Conservation (phyloP, 179 eudicot species). For the Silene noctiflora region DNA sequence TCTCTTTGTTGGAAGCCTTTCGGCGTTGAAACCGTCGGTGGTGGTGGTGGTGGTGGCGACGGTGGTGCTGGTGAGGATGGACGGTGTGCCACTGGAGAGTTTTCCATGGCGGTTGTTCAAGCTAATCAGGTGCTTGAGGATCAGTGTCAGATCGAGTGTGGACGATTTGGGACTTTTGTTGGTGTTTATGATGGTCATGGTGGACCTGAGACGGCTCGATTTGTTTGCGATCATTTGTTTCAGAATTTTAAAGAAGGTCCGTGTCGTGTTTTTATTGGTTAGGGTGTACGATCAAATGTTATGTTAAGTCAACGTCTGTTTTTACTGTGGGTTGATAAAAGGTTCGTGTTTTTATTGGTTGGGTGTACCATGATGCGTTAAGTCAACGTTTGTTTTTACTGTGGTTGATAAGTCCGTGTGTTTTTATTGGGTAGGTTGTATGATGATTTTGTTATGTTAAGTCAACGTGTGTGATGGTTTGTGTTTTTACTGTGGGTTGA, state of each 20-base stretch:
- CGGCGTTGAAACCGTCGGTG: slow-evolving; percentile 42
- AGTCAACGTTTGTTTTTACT: background rate
- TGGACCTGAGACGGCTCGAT: slow-evolving; percentile 70
- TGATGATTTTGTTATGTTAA: background rate
- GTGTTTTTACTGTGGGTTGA: background rate
- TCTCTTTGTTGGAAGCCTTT: slow-evolving; percentile 67
- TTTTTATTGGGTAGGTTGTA: background rate
- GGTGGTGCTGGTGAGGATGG: slow-evolving; percentile 36
- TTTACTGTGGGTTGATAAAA: background rate
- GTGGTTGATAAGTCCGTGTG: background rate
- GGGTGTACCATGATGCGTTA: background rate
- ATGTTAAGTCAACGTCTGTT: background rate
- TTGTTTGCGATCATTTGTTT: slow-evolving; percentile 59
- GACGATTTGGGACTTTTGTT: slow-evolving; percentile 58
- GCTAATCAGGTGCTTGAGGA: slow-evolving; percentile 78
- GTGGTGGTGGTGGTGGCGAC: slow-evolving; percentile 11
- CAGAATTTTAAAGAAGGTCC: slow-evolving; percentile 46
- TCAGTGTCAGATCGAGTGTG: slow-evolving; percentile 69
- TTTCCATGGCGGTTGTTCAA: slow-evolving; percentile 75
- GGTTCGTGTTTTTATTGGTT: background rate
- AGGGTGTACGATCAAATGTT: background rate
- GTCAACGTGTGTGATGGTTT: background rate
- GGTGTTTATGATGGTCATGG: slow-evolving; percentile 89
- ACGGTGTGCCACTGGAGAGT: slow-evolving; percentile 49
- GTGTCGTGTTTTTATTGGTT: slow-evolving; percentile 8